phyloP scores from a whole-genome alignment of 192 early-diverging fungal species.

The Gamsiella multidivaricata region DNA sequence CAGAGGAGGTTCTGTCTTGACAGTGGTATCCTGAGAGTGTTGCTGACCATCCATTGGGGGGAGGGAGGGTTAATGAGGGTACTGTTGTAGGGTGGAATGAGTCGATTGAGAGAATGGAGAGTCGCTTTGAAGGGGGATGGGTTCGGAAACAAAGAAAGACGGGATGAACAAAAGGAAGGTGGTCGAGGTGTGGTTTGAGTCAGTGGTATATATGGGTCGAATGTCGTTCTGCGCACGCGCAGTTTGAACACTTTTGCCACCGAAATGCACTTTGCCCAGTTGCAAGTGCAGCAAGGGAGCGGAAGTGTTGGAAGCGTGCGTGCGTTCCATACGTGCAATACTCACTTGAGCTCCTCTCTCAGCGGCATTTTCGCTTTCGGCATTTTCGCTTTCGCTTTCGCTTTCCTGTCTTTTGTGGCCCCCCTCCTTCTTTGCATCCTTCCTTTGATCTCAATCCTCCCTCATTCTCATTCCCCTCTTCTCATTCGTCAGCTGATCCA shows the following conservation, averaged over 20 bases:
- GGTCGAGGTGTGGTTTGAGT: too few relatives aligned
- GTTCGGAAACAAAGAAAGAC: too few relatives aligned
- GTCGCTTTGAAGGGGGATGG: too few relatives aligned
- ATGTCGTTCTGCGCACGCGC: background rate
- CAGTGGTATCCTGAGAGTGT: background rate
- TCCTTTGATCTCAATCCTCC: background rate
- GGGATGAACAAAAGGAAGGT: too few relatives aligned
- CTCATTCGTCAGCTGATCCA: too few relatives aligned
- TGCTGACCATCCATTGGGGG: background rate
- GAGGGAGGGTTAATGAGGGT: background rate
- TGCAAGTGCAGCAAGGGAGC: background rate
- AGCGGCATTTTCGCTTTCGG: too few relatives aligned
- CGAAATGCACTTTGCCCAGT: background rate
- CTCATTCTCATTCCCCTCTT: background rate
- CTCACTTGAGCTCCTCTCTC: background rate
- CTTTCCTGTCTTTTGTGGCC: conserved; percentile 5
- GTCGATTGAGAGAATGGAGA: too few relatives aligned
- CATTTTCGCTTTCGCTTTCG: background rate
- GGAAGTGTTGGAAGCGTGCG: background rate
- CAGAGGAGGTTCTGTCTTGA: background rate
- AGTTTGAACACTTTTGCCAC: conserved; percentile 5
- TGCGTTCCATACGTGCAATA: too few relatives aligned
- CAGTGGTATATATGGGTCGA: background rate
- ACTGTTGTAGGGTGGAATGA: background rate
- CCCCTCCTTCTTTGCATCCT: background rate